These are phyloP conservation scores for Sporothrix variecibatus DNA, from an alignment of 2,329 filamentous ascomycete species.

Conservation along the genomic window DNA sequence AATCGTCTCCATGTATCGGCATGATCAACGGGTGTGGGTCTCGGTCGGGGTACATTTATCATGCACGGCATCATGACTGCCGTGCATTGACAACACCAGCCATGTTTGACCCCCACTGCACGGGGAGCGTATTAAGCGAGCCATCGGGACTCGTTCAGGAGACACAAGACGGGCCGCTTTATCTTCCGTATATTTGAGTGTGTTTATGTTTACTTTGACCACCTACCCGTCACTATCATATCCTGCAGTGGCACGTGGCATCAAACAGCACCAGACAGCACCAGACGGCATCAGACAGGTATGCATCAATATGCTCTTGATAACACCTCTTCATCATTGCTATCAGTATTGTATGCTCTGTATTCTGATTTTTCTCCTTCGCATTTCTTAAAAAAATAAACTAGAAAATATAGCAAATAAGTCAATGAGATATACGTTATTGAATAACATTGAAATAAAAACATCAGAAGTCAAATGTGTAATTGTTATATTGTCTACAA, in stretches of 20 bases:
- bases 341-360: background rate
- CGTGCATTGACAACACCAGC: background rate
- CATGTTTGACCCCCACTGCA: slow-evolving; percentile 4
- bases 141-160: background rate
- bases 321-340: background rate
- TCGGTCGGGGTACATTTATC: background rate
- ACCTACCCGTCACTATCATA: background rate
- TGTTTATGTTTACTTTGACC: background rate
- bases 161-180: slow-evolving; percentile 4
- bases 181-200: background rate
- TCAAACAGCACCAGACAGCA: too few relatives aligned
- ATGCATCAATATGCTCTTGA: background rate
- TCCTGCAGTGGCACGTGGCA: background rate
- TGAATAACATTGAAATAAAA: too few relatives aligned
- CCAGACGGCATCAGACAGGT: background rate
- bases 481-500: too few relatives aligned
- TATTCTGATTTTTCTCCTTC: too few relatives aligned
- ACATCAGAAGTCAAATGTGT: too few relatives aligned
- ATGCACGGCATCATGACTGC: background rate
- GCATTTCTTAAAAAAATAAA: too few relatives aligned
- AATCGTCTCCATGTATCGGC: background rate
- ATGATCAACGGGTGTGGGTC: background rate
- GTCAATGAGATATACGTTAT: too few relatives aligned
- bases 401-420: too few relatives aligned
- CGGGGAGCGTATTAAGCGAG: background rate